Evolutionary conservation across 2,329 filamentous ascomycete genomes (phyloP).

Genomic region (Macroventuria anomochaeta): DNA sequence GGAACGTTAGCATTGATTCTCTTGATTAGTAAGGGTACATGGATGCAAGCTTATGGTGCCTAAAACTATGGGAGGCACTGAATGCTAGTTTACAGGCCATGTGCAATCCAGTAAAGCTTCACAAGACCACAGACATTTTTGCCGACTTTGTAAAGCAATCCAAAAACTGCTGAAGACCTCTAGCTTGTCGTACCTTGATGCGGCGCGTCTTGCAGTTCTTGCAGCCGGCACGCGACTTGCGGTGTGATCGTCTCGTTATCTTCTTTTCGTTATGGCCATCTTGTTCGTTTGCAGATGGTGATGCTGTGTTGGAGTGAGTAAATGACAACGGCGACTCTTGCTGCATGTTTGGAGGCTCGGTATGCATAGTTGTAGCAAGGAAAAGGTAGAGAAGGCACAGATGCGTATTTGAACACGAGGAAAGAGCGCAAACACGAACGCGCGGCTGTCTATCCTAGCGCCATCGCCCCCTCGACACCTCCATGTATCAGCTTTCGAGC

Average conservation of each 20-base stretch:
- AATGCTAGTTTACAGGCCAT: not conserved
- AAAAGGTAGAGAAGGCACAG: not conserved
- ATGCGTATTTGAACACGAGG: conserved; percentile 17
- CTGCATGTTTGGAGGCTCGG: conserved; percentile 16
- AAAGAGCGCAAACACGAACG: conserved; percentile 16
- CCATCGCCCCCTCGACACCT: not conserved
- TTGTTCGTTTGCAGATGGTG: conserved; percentile 9
- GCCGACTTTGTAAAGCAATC: too few species aligned
- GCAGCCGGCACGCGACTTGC: conserved; percentile 39
- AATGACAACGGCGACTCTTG: conserved; percentile 26
- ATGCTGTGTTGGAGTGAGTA: conserved; percentile 7
- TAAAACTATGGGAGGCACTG: not conserved
- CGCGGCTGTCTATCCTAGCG: conserved; percentile 1
- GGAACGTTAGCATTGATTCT: not conserved
- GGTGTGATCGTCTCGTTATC: conserved; percentile 33
- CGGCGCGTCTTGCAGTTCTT: conserved; percentile 37
- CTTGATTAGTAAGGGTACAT: not conserved
- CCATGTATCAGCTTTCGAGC: not conserved
- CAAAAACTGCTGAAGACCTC: not conserved
- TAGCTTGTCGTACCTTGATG: conserved; percentile 30
- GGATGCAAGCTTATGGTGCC: not conserved
- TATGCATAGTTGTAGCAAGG: not conserved
- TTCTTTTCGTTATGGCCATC: conserved; percentile 18
- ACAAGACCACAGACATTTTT: not conserved
- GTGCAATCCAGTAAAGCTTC: not conserved